Base-by-base conservation (phyloP, 768 basidiomycete genomes). In the Termitomyces sp. region DNA sequence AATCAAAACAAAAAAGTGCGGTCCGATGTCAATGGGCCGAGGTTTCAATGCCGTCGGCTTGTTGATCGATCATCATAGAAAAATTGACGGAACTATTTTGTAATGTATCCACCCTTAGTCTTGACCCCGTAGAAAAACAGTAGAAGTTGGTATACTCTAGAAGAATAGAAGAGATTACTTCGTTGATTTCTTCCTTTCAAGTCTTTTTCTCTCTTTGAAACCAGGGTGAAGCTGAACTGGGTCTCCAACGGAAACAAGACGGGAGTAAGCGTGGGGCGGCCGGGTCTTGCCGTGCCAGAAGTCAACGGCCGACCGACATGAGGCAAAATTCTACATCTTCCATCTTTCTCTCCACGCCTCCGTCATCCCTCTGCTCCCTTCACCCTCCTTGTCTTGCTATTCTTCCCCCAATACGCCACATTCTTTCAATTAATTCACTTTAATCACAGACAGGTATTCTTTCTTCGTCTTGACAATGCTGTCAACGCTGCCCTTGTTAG, bases 271-370 rank as follows among this genome's bases (percentile, higher is more conserved):
- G n/a, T 17, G 10, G 2, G 50, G 50, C 40, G 35, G 37, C 25
- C 50, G n/a, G 50, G 50, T 25, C 35, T 37, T 40, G 14, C n/a
- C 12, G 11, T 10, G 6, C 50, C 37, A 51, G 3, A 3, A 29
- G n/a, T 38, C 12, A 50, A 11, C 50, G 37, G 50, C 50, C 50
- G 50, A 38, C 25, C 50, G 50, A 49, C 14, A 48, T 48, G 9
- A 45, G 19, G 46, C n/a, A 31, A 49, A 50, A 25, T 51, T 38
- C 35, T 40, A 6, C 1, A 12, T 66, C 78, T 11, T 23, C 14
- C n/a, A 11, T 17, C 19, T 43, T 50, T 21, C 44, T 0, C 32
- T 54, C 19, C 54, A 35, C 54, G 54, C 19, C 19, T 37, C 8
- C 25, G 21, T n/a, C 34, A 32, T 46, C 35, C 31, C 16, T n/a